Percentiles rank a stretch among this genome's conserved stretches.
Evolutionary conservation across 2,329 filamentous ascomycete species (phyloP).

Genomic region (Tolypocladium ophioglossoides): DNA sequence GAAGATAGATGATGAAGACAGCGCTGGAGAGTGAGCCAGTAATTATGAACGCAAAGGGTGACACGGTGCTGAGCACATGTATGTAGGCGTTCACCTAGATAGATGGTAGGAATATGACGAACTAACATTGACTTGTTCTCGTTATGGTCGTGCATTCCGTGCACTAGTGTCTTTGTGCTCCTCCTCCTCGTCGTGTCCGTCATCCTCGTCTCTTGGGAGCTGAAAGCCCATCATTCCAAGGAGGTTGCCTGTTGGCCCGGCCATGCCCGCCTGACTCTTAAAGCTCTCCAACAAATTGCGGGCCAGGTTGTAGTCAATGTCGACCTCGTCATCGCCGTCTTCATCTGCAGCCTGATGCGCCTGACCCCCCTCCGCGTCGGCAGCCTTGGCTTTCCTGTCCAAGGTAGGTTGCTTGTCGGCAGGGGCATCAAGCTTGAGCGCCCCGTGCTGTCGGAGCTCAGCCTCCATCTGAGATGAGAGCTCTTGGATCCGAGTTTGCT

Average conservation of each 20-base stretch:
- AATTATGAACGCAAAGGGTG: background rate
- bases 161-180: background rate
- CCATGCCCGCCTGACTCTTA: slow-evolving; percentile 76
- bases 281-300: slow-evolving; percentile 89
- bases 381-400: slow-evolving; percentile 8
- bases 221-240: slow-evolving; percentile 76
- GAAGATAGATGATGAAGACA: slow-evolving; percentile 15
- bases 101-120: background rate
- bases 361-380: slow-evolving; percentile 7
- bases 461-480: slow-evolving; percentile 61
- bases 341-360: slow-evolving; percentile 38
- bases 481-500: slow-evolving; percentile 52
- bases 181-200: slow-evolving; percentile 23
- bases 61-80: background rate
- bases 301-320: slow-evolving; percentile 78
- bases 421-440: slow-evolving; percentile 31
- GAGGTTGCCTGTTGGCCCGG: slow-evolving; percentile 80
- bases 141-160: background rate
- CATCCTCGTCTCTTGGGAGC: slow-evolving; percentile 68
- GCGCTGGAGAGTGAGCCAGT: background rate
- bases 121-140: background rate
- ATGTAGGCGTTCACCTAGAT: too few relatives aligned
- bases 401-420: slow-evolving; percentile 11
- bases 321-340: slow-evolving; percentile 47
- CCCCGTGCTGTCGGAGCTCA: slow-evolving; percentile 37